Base-by-base conservation (phyloP, 2,329 filamentous ascomycete genomes). In the Cercospora sp. region DNA sequence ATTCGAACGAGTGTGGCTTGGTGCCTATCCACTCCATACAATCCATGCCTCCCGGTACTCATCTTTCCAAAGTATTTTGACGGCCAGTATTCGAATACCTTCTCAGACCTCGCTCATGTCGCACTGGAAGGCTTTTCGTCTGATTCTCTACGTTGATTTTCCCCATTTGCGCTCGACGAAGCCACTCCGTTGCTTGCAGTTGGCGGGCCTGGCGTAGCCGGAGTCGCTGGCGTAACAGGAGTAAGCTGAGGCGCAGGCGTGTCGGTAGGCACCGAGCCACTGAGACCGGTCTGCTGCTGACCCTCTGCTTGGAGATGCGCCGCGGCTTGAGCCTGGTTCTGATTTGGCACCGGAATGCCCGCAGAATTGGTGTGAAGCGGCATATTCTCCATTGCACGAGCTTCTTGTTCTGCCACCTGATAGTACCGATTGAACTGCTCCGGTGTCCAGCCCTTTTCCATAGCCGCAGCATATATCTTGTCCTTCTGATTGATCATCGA, bases 401-500 rank as follows among this genome's bases (percentile, higher is more conserved):
- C 62, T 45, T 64, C 62, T 16, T 45, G 33, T 53, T 64, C 62
- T 20, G 62, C 62, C 16, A 42, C 26, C 39, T 51, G 62, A 36
- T 71, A 72, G 36, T 70, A 53, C 13, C 67, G 28, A 48, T 70
- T 67, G 57, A 72, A 45, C n/a, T 68, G 61, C 30, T 67, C 58
- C 26, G 30, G 9, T 20, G 64, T 53, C 66, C 67, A 72, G 36
- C 70, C 70, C 33, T 65, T 64, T 3, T 20, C 51, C 23, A 79
- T 68, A 10, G 80, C 81, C 33, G 76, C 76, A 30, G 75, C 76
- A 13, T 57, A 31, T 60, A 75, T 77, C 36, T 79, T 78, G 28
- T 77, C 73, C 18, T 78, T 77, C 62, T 80, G 74, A 77, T 75
- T 65, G 72, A 69, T 71, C 31, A 83, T 77, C 61, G 81, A 77